Evolutionary conservation across 2,329 filamentous ascomycete species (phyloP), one percentile per base, ranked within the genome.

Genomic region (Aschersonia sp.): DNA sequence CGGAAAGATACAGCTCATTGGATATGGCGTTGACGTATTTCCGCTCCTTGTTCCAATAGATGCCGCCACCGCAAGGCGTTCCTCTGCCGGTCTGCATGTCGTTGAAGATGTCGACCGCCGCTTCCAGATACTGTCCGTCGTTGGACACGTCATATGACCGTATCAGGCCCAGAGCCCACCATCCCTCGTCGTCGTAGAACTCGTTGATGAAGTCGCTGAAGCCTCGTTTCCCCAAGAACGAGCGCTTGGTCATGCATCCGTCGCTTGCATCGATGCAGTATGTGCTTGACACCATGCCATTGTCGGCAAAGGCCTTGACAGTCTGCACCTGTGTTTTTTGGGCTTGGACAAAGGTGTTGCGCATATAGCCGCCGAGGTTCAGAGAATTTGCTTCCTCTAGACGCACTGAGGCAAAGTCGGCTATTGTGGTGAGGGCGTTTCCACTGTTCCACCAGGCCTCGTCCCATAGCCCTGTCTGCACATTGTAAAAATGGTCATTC

Each of bases 371-470:
- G 9, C 61, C 59, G 29, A 75, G 55, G 50, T 65, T 64, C 45
- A 72, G 55, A 43, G 57, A 45, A 46, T 65, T 63, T 38, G 65
- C 64, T 31, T 60, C 58, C 5, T 55, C 50, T 1, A 58, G 54
- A 42, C 64, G 60, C 6, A 69, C 51, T 9, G 51, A 48, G 4
- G 68, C 63, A 57, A 73, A 74, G 57, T 85, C 77, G 46, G 72
- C 74, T 20, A 86, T 61, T 3, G 71, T 72, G 0, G 80, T 84
- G 50, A 87, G 65, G 49, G 72, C 72, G 57, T 85, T 87, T 43
- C 76, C 84, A 47, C 74, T 74, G 57, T 86, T 85, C 84, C 84
- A 88, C 84, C 84, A 88, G 5, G 74, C 71, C 0, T 73, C 73
- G 48, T 77, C 64, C 79, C 80, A 87, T 9, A 84, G 65, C 3